phyloP scores from a whole-genome alignment of 345 rosid species.

The Citrus medica region DNA sequence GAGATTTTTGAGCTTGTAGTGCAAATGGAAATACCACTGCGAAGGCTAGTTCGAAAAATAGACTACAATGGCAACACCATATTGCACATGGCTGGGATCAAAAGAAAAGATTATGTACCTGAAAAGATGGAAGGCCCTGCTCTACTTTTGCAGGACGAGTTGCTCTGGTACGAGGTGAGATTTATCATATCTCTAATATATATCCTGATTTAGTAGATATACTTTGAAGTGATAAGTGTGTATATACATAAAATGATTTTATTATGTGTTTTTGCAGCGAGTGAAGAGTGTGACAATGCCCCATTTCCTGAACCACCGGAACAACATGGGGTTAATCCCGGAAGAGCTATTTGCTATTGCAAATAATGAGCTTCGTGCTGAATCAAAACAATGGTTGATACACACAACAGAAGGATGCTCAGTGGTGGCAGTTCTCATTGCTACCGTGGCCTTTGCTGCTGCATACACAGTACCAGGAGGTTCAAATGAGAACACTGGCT shows the following conservation, averaged over 20 bases:
- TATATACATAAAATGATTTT: too few species aligned
- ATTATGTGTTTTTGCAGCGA: constrained; percentile 4
- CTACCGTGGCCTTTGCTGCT: constrained; percentile 27
- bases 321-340: not conserved
- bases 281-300: not conserved
- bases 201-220: too few species aligned
- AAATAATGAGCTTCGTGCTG: constrained; percentile 9
- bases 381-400: constrained; percentile 18
- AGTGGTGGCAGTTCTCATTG: constrained; percentile 20
- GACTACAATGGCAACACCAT: constrained; percentile 17
- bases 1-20: constrained; percentile 16
- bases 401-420: constrained; percentile 24
- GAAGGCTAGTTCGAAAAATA: constrained; percentile 3
- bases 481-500: constrained; percentile 10
- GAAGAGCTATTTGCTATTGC: not conserved
- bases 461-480: constrained; percentile 29
- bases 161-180: constrained; percentile 28
- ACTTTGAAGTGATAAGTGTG: too few species aligned
- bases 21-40: not conserved
- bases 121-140: constrained; percentile 22
- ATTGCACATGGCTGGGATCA: constrained; percentile 19
- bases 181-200: not conserved
- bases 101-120: constrained; percentile 9
- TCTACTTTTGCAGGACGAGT: constrained; percentile 22
- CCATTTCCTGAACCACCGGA: constrained; percentile 5